Evolutionary conservation across 2,329 filamentous ascomycete species (phyloP).

Genomic region (Myriangium duriaei): DNA sequence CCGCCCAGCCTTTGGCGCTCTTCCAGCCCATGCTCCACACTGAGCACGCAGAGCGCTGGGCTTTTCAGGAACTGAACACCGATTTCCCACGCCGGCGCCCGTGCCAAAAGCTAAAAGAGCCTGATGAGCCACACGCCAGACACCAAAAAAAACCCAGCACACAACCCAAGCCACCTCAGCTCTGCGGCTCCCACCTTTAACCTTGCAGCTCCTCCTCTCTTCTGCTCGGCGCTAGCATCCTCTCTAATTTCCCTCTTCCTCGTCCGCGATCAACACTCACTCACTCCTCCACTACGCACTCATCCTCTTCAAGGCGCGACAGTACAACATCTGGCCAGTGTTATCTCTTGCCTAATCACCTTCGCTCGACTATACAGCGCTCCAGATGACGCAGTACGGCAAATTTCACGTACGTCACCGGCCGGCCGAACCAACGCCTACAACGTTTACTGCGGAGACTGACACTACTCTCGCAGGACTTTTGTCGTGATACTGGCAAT

Average conservation of each 20-base stretch:
- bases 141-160: not conserved
- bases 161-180: not conserved
- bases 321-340: no score
- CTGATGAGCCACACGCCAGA: not conserved
- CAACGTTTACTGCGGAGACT: conserved; percentile 1
- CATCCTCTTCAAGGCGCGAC: no score
- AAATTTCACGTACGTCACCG: conserved; percentile 19
- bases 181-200: not conserved
- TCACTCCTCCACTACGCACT: not conserved
- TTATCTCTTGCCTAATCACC: no score
- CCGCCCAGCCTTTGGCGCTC: no score
- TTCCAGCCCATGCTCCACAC: not conserved
- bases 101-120: not conserved
- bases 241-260: not conserved
- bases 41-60: not conserved
- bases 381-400: conserved; percentile 19
- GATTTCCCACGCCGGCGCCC: not conserved
- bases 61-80: not conserved
- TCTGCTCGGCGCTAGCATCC: not conserved
- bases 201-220: not conserved
- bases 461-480: conserved; percentile 30
- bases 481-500: conserved; percentile 38
- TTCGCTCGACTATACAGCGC: conserved; percentile 2
- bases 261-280: not conserved
- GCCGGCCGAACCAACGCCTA: not conserved